Percentiles rank a stretch among this genome's conserved stretches.
Conservation (phyloP, 2,329 filamentous ascomycete species). For the Zymoseptoria brevis region DNA sequence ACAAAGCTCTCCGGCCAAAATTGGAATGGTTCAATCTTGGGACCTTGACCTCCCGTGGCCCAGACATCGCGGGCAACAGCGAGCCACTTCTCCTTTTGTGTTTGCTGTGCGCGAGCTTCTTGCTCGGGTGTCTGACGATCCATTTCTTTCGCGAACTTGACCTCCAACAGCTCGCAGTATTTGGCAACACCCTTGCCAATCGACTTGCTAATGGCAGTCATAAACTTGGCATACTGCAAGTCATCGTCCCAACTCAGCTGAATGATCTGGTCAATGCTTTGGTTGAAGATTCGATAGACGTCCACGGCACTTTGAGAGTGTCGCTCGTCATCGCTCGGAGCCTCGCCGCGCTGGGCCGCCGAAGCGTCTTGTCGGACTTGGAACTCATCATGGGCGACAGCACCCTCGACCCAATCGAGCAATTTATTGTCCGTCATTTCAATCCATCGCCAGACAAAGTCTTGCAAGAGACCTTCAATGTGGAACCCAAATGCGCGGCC, state of each 20-base stretch:
- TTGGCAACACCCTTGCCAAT: constrained; percentile 74
- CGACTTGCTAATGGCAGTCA: constrained; percentile 82
- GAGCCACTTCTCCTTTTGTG: constrained; percentile 85
- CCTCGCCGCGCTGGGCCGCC: constrained; percentile 40
- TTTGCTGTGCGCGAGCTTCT: constrained; percentile 66
- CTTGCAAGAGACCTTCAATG: constrained; percentile 74
- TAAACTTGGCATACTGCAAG: constrained; percentile 89
- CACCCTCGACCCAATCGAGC: constrained; percentile 76
- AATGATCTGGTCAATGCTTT: constrained; percentile 79
- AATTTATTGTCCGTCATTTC: constrained; percentile 70
- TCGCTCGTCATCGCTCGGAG: constrained; percentile 68
- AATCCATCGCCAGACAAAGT: constrained; percentile 97
- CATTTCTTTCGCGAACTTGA: constrained; percentile 83
- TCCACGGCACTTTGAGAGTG: constrained; percentile 93
- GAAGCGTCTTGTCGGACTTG: constrained; percentile 60
- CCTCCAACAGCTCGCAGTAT: constrained; percentile 87
- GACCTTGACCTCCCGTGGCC: constrained; percentile 60
- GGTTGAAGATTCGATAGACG: constrained; percentile 87
- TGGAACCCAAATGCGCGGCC: constrained; percentile 72
- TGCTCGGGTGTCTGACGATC: constrained; percentile 84
- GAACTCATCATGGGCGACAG: constrained; percentile 85
- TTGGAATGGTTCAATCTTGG: constrained; percentile 92
- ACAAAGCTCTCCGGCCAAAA: constrained; percentile 95
- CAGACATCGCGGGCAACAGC: constrained; percentile 90
- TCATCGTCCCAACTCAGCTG: constrained; percentile 88